Evolutionary conservation across 2,329 filamentous ascomycete species (phyloP).

Genomic region (Ophiocordyceps camponoti-rufipedis): DNA sequence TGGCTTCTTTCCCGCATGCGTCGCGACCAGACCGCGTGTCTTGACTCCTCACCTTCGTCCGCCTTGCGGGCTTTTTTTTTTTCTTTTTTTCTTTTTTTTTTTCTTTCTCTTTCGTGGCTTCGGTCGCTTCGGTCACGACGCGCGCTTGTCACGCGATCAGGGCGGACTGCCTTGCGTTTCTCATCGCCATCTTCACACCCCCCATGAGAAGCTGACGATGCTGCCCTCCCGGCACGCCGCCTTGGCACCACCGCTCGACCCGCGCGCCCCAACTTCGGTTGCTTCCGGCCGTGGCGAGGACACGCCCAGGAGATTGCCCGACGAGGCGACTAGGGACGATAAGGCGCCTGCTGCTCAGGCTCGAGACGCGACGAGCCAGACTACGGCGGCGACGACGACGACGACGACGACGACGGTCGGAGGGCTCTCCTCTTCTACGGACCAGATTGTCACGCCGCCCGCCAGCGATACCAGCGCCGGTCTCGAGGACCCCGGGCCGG

Average conservation of each 20-base stretch:
- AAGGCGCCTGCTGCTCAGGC: too few species aligned
- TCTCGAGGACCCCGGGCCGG: conserved; percentile 1
- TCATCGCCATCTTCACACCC: too few species aligned
- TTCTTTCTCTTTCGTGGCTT: not conserved
- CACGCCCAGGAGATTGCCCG: too few species aligned
- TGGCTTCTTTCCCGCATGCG: too few species aligned
- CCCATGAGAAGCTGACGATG: too few species aligned
- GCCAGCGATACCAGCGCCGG: conserved; percentile 8
- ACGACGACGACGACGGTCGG: not conserved
- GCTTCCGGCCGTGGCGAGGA: too few species aligned
- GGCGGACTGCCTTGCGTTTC: too few species aligned
- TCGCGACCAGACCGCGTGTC: not conserved
- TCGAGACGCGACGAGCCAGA: not conserved
- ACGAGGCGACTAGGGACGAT: too few species aligned
- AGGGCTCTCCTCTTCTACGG: conserved; percentile 4
- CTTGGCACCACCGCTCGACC: too few species aligned
- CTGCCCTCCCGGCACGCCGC: too few species aligned
- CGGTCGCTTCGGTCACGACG: not conserved
- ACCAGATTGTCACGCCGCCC: conserved; percentile 11
- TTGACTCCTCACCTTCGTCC: not conserved
- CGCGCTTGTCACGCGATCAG: too few species aligned
- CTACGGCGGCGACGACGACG: not conserved
- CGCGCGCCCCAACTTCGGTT: too few species aligned
- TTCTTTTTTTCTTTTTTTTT: not conserved
- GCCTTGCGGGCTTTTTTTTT: not conserved